These are phyloP conservation scores for Papiliotrema flavescens DNA, from an alignment of 1,284 basidiomycete genomes.

Conservation along the genomic window DNA sequence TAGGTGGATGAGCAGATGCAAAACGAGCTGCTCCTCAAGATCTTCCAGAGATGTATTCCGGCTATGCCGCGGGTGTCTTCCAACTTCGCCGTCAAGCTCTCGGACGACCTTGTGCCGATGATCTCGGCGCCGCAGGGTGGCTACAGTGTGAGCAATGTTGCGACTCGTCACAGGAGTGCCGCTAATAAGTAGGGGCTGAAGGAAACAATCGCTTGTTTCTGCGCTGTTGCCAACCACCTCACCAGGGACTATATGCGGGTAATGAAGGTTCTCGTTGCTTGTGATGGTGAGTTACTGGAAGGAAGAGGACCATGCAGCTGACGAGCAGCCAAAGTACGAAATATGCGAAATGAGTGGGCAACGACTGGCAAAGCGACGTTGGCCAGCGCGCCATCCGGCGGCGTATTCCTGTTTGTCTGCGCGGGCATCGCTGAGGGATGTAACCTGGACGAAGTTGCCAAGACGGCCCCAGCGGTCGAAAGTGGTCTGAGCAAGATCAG, in stretches of 20 bases:
- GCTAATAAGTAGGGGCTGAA: slow-evolving; percentile 63
- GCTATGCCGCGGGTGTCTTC: slow-evolving; percentile 80
- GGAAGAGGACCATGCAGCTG: background rate
- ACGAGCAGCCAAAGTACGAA: slow-evolving; percentile 20
- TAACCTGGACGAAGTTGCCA: slow-evolving; percentile 73
- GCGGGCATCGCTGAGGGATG: slow-evolving; percentile 83
- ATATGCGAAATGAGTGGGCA: slow-evolving; percentile 15
- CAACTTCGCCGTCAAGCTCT: slow-evolving; percentile 81
- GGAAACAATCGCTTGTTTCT: slow-evolving; percentile 88
- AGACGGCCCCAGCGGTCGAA: slow-evolving; percentile 42
- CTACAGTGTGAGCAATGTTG: slow-evolving; percentile 60
- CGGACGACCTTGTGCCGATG: slow-evolving; percentile 76
- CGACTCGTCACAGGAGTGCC: too few relatives aligned
- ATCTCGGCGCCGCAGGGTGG: slow-evolving; percentile 73
- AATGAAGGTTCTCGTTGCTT: slow-evolving; percentile 73
- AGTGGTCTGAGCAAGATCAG: slow-evolving; percentile 60
- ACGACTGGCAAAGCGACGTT: slow-evolving; percentile 1
- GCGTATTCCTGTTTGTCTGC: slow-evolving; percentile 71
- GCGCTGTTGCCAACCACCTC: slow-evolving; percentile 73
- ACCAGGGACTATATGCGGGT: slow-evolving; percentile 79
- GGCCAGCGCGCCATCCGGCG: slow-evolving; percentile 14
- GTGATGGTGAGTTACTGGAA: slow-evolving; percentile 59
- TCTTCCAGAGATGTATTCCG: slow-evolving; percentile 80
- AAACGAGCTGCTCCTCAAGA: slow-evolving; percentile 78
- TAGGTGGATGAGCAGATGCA: slow-evolving; percentile 77